Percentiles rank a stretch among this genome's conserved stretches.
Conservation (phyloP, 257 asterid genomes). For the Plantago ovata region DNA sequence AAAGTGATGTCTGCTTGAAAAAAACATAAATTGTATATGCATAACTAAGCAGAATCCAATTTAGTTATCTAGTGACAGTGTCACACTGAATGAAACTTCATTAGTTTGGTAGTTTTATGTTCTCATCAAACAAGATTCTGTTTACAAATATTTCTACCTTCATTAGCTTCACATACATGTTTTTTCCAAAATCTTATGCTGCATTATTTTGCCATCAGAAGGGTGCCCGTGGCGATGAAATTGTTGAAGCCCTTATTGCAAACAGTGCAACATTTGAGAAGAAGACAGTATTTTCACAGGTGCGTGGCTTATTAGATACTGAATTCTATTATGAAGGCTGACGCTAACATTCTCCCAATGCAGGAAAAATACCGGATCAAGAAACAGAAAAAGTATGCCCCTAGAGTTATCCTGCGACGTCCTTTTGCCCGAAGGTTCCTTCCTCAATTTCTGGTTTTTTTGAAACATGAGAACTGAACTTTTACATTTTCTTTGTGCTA, state of each 20-base stretch:
- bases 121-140: too few relatives aligned
- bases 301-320: conserved; percentile 18
- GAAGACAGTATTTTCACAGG: conserved; percentile 95
- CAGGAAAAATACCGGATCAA: conserved; percentile 94
- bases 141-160: too few relatives aligned
- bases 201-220: too few relatives aligned
- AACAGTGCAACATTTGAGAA: conserved; percentile 91
- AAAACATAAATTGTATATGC: too few relatives aligned
- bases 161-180: too few relatives aligned
- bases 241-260: conserved; percentile 86
- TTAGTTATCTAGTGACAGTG: too few relatives aligned
- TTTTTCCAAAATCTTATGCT: too few relatives aligned
- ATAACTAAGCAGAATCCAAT: too few relatives aligned
- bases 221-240: conserved; percentile 75
- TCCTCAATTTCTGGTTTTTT: neutral
- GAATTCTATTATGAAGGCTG: conserved; percentile 9
- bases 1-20: too few relatives aligned
- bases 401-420: conserved; percentile 83
- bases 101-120: too few relatives aligned
- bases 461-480: too few relatives aligned
- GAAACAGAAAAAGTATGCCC: conserved; percentile 96
- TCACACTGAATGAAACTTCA: too few relatives aligned
- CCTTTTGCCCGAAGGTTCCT: conserved; percentile 85
- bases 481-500: neutral
- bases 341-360: conserved; percentile 25